These are phyloP conservation scores for Omphalotus olearius DNA, from an alignment of 1,284 basidiomycete genomes.

Conservation along the genomic window DNA sequence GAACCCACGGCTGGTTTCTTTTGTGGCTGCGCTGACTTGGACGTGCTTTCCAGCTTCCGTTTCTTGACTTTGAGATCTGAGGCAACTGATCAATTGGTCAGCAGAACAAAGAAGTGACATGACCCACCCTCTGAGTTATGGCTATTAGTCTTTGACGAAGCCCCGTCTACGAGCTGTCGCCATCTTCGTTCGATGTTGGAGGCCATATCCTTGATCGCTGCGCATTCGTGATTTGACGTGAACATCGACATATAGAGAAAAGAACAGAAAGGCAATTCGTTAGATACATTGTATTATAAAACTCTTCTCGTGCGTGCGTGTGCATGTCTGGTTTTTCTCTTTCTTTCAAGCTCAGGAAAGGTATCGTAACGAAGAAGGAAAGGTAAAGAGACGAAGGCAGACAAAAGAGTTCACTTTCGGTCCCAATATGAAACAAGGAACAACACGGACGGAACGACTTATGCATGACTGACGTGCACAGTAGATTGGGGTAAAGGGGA, in stretches of 20 bases:
- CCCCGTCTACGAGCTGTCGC: conserved; percentile 40
- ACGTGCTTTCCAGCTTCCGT: conserved; percentile 52
- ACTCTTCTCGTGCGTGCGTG: not conserved
- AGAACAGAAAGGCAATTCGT: conserved; percentile 54
- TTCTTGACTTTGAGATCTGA: conserved; percentile 65
- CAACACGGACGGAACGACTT: conserved; percentile 17
- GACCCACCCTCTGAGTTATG: conserved; percentile 65
- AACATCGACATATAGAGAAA: conserved; percentile 24
- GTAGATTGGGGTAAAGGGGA: conserved; percentile 17
- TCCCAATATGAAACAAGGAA: conserved; percentile 20
- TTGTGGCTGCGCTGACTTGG: conserved; percentile 47
- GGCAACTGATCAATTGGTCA: conserved; percentile 7
- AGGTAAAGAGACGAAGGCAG: not conserved
- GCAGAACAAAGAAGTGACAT: conserved; percentile 39
- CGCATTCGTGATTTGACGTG: conserved; percentile 23
- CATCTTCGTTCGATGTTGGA: conserved; percentile 78
- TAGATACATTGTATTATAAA: conserved; percentile 50
- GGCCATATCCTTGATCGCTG: conserved; percentile 89
- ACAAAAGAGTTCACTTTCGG: conserved; percentile 8
- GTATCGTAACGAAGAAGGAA: conserved; percentile 10
- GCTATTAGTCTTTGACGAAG: conserved; percentile 29
- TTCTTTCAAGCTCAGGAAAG: conserved; percentile 1
- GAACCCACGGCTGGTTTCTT: conserved; percentile 60
- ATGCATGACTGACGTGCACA: not conserved
- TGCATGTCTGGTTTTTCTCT: not conserved